Conservation (phyloP, 345 rosid species). For the Erodium maritimum region DNA sequence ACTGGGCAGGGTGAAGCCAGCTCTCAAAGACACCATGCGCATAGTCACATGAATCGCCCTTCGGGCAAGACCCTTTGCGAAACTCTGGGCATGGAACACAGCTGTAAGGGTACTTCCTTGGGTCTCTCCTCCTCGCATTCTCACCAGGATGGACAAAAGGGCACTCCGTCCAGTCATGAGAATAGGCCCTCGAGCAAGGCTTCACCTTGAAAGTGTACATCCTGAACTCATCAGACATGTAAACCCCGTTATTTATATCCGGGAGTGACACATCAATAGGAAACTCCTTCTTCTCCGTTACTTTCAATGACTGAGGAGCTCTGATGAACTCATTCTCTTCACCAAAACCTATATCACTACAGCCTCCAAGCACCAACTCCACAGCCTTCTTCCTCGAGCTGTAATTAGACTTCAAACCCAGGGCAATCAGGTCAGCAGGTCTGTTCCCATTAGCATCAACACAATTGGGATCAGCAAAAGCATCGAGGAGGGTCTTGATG, state of each 20-base stretch:
- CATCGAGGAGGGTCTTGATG: constrained; percentile 56
- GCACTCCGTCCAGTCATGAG: constrained; percentile 98
- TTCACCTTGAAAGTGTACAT: constrained; percentile 89
- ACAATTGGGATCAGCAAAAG: constrained; percentile 43
- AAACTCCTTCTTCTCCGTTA: constrained; percentile 53
- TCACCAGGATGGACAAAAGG: constrained; percentile 98
- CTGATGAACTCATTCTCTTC: constrained; percentile 9
- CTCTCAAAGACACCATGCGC: constrained; percentile 98
- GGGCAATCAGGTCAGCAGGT: constrained; percentile 45
- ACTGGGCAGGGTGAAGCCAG: constrained; percentile 97
- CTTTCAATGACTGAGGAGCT: not conserved
- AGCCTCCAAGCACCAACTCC: constrained; percentile 46
- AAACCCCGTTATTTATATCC: constrained; percentile 79
- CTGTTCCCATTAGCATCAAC: constrained; percentile 59
- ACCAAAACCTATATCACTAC: constrained; percentile 10
- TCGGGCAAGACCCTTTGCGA: constrained; percentile 84
- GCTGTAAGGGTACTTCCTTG: constrained; percentile 77
- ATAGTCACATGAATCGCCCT: constrained; percentile 83
- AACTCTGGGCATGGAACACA: constrained; percentile 99
- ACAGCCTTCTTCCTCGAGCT: constrained; percentile 40
- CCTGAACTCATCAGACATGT: constrained; percentile 82
- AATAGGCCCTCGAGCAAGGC: constrained; percentile 97
- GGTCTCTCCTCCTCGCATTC: constrained; percentile 97
- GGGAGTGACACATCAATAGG: constrained; percentile 76
- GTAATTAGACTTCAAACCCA: constrained; percentile 21